phyloP scores from a whole-genome alignment of 1,284 basidiomycete species.

The Puccinia coronata region DNA sequence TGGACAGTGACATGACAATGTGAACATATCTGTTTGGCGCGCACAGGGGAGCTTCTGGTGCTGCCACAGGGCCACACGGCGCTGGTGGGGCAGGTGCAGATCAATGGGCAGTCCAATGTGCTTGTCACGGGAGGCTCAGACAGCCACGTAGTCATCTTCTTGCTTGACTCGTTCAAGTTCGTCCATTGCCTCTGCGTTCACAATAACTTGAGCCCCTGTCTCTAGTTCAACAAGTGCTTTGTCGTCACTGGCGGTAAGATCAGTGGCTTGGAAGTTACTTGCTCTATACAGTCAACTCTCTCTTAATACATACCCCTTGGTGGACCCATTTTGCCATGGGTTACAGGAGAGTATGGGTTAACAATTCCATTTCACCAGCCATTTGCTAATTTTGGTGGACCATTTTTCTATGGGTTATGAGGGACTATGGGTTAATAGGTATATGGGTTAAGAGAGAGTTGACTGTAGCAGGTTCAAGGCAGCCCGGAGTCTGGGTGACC shows the following conservation, averaged over 20 bases:
- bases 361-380: too few species aligned
- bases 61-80: constrained; percentile 90
- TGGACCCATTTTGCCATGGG: too few species aligned
- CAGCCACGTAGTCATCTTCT: constrained; percentile 87
- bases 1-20: constrained; percentile 90
- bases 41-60: constrained; percentile 76
- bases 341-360: too few species aligned
- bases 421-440: too few species aligned
- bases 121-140: constrained; percentile 91
- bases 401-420: too few species aligned
- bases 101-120: constrained; percentile 66
- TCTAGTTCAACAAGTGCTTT: constrained; percentile 77
- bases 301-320: too few species aligned
- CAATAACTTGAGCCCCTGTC: constrained; percentile 83
- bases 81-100: constrained; percentile 88
- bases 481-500: background rate
- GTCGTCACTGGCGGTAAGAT: constrained; percentile 69
- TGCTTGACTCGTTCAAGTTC: constrained; percentile 66
- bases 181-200: constrained; percentile 67
- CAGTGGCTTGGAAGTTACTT: constrained; percentile 20
- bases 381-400: too few species aligned
- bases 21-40: constrained; percentile 82
- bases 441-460: too few species aligned
- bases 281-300: too few species aligned
- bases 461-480: constrained; percentile 16